Base-by-base conservation (phyloP, 1,284 basidiomycete species). In the Abortiporus biennis region DNA sequence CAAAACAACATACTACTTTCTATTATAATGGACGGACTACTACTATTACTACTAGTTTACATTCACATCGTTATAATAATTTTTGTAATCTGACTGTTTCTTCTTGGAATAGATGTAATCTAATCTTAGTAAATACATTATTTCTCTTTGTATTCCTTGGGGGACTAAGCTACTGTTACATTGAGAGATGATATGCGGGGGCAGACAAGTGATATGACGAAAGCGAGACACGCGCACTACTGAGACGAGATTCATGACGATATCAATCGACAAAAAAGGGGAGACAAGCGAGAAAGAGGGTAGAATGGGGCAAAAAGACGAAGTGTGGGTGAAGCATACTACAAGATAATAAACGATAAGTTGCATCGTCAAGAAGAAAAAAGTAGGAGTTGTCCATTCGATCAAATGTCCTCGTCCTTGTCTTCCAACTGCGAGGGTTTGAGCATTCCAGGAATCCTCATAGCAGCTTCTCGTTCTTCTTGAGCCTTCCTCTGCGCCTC, bases 391-490 rank as follows among this genome's bases (percentile, higher is more conserved):
- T n/a, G n/a, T n/a, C n/a, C n/a, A n/a, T n/a, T n/a, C n/a, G n/a
- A n/a, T 76, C 64, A 86, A 55, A 87, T 81, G 58, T 88, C 85
- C 64, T 92, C 89, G 60, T 91, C 88, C 64, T 85, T 85, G 68
- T 94, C 92, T 59, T 94, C 91, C 60, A 96, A 62, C 66, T 94
- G 90, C 53, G 85, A 87, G 23, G 95, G 95, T 67, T 98, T 98
- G 62, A 98, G 76, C 89, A 99, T 92, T 43, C 96, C 96, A n/a
- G 95, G 96, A 49, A 99, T 92, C 52, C 89, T 80, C 73, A 91
- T 88, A 15, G 94, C 94, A 24, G 83, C 77, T 67, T 92, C 80
- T 43, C 86, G 83, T 66, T 97, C 93, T 47, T 82, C 85, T 48
- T 84, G 80, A 1, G 80, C 73, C 64, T 78, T 77, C 49, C 64